These are phyloP conservation scores for Magnusiomyces sp. DNA, from an alignment of 1,139 yeast genomes.

Conservation along the genomic window DNA sequence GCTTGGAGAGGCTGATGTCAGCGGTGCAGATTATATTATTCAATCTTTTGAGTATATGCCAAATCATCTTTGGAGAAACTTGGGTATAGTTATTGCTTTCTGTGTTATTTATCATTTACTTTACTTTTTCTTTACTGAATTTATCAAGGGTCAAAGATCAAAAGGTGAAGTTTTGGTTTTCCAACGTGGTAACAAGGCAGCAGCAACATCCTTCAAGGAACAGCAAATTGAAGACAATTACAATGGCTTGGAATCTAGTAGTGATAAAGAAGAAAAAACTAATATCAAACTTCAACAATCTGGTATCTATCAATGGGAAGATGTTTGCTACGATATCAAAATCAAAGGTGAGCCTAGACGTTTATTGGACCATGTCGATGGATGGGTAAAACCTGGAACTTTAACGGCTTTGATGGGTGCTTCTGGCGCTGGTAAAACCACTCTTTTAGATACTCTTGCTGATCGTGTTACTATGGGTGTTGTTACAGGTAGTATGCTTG, in stretches of 20 bases:
- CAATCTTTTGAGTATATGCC: slow-evolving; percentile 42
- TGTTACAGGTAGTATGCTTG: too few species aligned
- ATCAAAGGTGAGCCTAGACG: slow-evolving; percentile 52
- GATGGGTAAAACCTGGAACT: slow-evolving; percentile 76
- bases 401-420: slow-evolving; percentile 80
- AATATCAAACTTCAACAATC: slow-evolving; percentile 17
- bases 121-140: slow-evolving; percentile 53
- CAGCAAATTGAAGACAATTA: slow-evolving; percentile 16
- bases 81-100: slow-evolving; percentile 60
- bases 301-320: slow-evolving; percentile 70
- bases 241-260: slow-evolving; percentile 14
- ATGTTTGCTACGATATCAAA: slow-evolving; percentile 64
- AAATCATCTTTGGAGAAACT: slow-evolving; percentile 73
- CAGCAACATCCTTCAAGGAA: slow-evolving; percentile 15
- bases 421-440: slow-evolving; percentile 84
- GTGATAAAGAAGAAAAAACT: slow-evolving; percentile 1
- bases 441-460: slow-evolving; percentile 64
- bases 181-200: slow-evolving; percentile 40
- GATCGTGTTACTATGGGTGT: too few species aligned
- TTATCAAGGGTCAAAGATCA: slow-evolving; percentile 66
- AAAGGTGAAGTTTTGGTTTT: slow-evolving; percentile 76
- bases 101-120: slow-evolving; percentile 45
- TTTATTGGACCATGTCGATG: slow-evolving; percentile 62
- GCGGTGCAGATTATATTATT: slow-evolving; percentile 50
- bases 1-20: slow-evolving; percentile 47